These are phyloP conservation scores for Pugionium cornutum DNA, from an alignment of 345 rosid genomes.

Conservation along the genomic window DNA sequence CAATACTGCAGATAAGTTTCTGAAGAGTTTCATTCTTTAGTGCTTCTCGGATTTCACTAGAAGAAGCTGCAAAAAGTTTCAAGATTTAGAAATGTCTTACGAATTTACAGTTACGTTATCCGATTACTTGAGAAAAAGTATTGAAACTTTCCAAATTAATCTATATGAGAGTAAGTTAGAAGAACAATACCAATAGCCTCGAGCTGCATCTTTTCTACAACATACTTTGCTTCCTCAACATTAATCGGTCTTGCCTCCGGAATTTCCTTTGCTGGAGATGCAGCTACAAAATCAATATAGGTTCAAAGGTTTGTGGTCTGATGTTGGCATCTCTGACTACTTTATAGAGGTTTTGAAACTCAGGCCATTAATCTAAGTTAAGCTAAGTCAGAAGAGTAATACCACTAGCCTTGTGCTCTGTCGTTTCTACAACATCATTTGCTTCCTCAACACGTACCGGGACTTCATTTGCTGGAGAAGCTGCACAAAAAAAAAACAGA, in stretches of 20 bases:
- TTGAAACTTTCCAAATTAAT: neutral
- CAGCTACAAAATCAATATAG: slow-evolving; percentile 37
- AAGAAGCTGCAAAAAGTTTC: slow-evolving; percentile 38
- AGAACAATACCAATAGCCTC: slow-evolving; percentile 58
- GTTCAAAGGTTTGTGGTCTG: slow-evolving; percentile 1
- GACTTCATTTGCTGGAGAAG: slow-evolving; percentile 31
- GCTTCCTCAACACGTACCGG: slow-evolving; percentile 48
- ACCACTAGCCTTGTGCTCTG: slow-evolving; percentile 58
- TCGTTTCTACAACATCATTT: slow-evolving; percentile 44
- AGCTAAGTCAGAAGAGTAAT: neutral
- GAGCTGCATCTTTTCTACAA: slow-evolving; percentile 51
- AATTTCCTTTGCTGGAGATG: slow-evolving; percentile 22
- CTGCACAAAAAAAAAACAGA: slow-evolving; percentile 25
- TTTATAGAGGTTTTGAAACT: slow-evolving; percentile 7
- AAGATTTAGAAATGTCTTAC: neutral
- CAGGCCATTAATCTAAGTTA: neutral
- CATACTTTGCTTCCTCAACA: slow-evolving; percentile 49
- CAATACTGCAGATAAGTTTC: slow-evolving; percentile 38
- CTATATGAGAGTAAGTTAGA: neutral
- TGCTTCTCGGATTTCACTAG: slow-evolving; percentile 37
- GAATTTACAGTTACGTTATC: slow-evolving; percentile 1
- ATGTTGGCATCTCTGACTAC: slow-evolving; percentile 20
- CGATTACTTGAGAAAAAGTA: neutral
- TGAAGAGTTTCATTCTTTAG: slow-evolving; percentile 37
- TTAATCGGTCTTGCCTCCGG: slow-evolving; percentile 46